These are phyloP conservation scores for Phialophora expanda DNA, from an alignment of 2,329 filamentous ascomycete genomes.

Conservation along the genomic window DNA sequence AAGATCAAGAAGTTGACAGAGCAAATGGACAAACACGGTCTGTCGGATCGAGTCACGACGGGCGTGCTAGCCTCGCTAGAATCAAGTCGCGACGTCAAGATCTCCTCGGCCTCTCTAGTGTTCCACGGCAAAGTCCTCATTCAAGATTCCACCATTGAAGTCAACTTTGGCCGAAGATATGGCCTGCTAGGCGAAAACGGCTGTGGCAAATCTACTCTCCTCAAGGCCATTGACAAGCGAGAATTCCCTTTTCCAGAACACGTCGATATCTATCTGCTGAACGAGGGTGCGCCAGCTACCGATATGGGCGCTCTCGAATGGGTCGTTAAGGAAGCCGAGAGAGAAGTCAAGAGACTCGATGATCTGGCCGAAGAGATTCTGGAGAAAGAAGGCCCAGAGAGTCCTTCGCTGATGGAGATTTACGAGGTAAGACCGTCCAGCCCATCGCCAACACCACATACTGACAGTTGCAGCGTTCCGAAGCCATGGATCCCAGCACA, in stretches of 20 bases:
- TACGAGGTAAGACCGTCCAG: slow-evolving; percentile 76
- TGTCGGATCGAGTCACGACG: slow-evolving; percentile 97
- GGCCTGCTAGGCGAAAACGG: slow-evolving; percentile 98
- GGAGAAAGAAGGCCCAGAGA: slow-evolving; percentile 90
- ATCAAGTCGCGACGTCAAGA: slow-evolving; percentile 93
- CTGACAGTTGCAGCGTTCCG: slow-evolving; percentile 75
- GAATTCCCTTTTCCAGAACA: slow-evolving; percentile 96
- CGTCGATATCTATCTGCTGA: slow-evolving; percentile 96
- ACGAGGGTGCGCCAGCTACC: slow-evolving; percentile 89
- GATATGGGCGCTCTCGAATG: slow-evolving; percentile 93
- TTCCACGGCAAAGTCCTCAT: slow-evolving; percentile 98
- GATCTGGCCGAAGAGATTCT: slow-evolving; percentile 85
- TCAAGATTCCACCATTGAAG: slow-evolving; percentile 89
- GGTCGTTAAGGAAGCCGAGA: slow-evolving; percentile 94
- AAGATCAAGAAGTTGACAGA: slow-evolving; percentile 85
- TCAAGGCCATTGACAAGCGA: slow-evolving; percentile 91
- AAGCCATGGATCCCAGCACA: slow-evolving; percentile 97
- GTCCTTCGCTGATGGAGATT: slow-evolving; percentile 85
- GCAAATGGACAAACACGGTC: slow-evolving; percentile 94
- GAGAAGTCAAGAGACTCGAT: slow-evolving; percentile 89
- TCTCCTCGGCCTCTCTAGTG: slow-evolving; percentile 88
- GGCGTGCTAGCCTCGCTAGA: slow-evolving; percentile 88
- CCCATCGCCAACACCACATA: slow-evolving; percentile 2
- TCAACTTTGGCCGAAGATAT: slow-evolving; percentile 91
- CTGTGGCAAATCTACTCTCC: slow-evolving; percentile 96